phyloP scores from a whole-genome alignment of 2,329 filamentous ascomycete genomes.

The Arthroderma uncinatum region DNA sequence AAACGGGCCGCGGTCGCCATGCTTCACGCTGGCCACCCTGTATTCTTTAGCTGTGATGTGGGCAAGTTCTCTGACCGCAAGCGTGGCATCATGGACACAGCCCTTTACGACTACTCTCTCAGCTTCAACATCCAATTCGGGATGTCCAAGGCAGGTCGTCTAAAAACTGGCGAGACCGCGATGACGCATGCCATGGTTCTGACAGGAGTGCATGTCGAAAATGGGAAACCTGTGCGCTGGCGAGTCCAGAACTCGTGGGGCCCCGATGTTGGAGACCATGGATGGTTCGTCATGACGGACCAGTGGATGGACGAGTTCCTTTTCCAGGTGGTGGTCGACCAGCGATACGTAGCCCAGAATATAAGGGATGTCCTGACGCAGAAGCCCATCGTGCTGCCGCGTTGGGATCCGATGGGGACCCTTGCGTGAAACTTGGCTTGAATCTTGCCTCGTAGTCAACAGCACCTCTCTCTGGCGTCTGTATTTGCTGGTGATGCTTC shows the following conservation, averaged over 20 bases:
- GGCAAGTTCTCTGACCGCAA: conserved; percentile 63
- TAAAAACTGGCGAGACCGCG: conserved; percentile 61
- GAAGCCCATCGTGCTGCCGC: conserved; percentile 57
- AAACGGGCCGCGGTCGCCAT: conserved; percentile 65
- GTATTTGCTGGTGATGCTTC: too few relatives aligned
- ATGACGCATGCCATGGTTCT: conserved; percentile 95
- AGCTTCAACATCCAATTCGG: conserved; percentile 68
- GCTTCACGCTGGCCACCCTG: conserved; percentile 64
- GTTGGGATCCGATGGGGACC: conserved; percentile 74
- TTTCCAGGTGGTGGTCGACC: conserved; percentile 77
- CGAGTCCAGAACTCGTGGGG: conserved; percentile 84
- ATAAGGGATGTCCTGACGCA: conserved; percentile 59
- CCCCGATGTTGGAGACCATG: conserved; percentile 55
- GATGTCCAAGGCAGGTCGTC: conserved; percentile 63
- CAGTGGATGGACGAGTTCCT: conserved; percentile 69
- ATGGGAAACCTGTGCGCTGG: conserved; percentile 62
- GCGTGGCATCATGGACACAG: conserved; percentile 68
- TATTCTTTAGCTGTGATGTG: conserved; percentile 85
- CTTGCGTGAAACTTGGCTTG: conserved; percentile 41
- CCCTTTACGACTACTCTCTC: conserved; percentile 65
- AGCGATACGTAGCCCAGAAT: conserved; percentile 52
- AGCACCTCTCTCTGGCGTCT: too few relatives aligned
- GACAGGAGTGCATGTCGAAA: conserved; percentile 69
- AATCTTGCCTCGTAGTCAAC: background rate
- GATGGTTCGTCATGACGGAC: conserved; percentile 86